Evolutionary conservation across 2,329 filamentous ascomycete species (phyloP).

Genomic region (Mollisiaceae sp.): DNA sequence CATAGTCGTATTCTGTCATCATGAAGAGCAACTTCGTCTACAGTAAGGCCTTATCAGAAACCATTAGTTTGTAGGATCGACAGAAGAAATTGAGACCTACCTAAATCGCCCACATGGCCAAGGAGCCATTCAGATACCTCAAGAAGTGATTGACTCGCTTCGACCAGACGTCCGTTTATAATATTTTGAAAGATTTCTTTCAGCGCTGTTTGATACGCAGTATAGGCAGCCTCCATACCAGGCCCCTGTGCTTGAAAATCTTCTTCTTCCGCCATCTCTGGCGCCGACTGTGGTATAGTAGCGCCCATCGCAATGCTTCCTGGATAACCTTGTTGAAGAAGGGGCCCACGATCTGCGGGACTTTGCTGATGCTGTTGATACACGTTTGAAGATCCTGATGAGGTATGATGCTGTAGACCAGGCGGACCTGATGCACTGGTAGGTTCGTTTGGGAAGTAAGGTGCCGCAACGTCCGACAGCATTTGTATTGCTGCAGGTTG

Average conservation of each 20-base stretch:
- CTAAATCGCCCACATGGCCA: conserved; percentile 67
- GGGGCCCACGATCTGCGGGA: conserved; percentile 58
- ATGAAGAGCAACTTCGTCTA: conserved; percentile 79
- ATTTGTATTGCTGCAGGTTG: conserved; percentile 80
- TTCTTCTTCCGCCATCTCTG: conserved; percentile 59
- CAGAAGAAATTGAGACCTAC: conserved; percentile 53
- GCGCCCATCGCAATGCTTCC: conserved; percentile 53
- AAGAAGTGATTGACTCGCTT: conserved; percentile 63
- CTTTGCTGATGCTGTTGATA: conserved; percentile 50
- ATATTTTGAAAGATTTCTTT: conserved; percentile 67
- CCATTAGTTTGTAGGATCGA: conserved; percentile 39
- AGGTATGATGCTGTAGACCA: conserved; percentile 55
- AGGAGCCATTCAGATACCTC: conserved; percentile 71
- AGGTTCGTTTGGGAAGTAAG: conserved; percentile 76
- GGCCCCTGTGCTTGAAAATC: conserved; percentile 58
- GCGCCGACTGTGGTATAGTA: conserved; percentile 51
- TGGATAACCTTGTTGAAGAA: conserved; percentile 59
- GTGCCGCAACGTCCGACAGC: conserved; percentile 72
- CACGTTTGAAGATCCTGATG: conserved; percentile 61
- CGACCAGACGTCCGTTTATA: conserved; percentile 61
- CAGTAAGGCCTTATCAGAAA: conserved; percentile 72
- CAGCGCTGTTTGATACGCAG: conserved; percentile 65
- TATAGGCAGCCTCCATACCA: conserved; percentile 70
- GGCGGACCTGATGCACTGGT: conserved; percentile 64
- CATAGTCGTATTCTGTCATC: conserved; percentile 82